phyloP scores from a whole-genome alignment of 164 flowering plant species.

The Stephania cephalantha region DNA sequence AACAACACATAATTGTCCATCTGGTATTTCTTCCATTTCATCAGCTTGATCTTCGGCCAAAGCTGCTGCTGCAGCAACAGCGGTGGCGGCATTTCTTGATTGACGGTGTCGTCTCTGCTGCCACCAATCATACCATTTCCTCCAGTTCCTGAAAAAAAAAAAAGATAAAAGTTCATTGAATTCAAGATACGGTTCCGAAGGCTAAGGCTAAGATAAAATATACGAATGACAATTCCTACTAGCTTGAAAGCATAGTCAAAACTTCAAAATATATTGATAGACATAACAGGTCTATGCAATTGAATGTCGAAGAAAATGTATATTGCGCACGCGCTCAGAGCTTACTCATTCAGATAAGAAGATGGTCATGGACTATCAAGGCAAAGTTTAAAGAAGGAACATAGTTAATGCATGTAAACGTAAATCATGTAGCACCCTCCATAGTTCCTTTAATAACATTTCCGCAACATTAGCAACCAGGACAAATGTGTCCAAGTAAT shows the following conservation, averaged over 20 bases:
- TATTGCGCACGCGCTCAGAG: too few relatives aligned
- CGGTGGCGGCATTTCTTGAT: conserved; percentile 14
- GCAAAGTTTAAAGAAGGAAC: too few relatives aligned
- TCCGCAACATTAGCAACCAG: background rate
- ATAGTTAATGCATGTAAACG: too few relatives aligned
- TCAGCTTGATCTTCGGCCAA: conserved; percentile 22
- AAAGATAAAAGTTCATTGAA: background rate
- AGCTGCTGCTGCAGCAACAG: background rate
- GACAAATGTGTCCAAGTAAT: background rate
- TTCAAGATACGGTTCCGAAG: background rate
- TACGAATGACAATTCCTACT: background rate
- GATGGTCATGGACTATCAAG: too few relatives aligned
- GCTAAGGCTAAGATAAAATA: background rate
- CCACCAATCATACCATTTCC: conserved; percentile 63
- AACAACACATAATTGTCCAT: conserved; percentile 72
- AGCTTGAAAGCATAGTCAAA: too few relatives aligned
- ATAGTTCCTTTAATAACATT: background rate
- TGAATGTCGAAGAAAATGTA: too few relatives aligned
- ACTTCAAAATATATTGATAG: too few relatives aligned
- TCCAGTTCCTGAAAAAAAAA: conserved; percentile 60
- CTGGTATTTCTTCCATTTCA: conserved; percentile 46
- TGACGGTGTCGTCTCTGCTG: conserved; percentile 31
- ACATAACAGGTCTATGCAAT: background rate
- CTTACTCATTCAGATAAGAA: too few relatives aligned
- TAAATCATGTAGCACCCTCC: background rate